Percentiles rank a stretch among this genome's conserved stretches.
Evolutionary conservation across 441 rosid species (phyloP).

Genomic region (Gossypium schwendimanii): DNA sequence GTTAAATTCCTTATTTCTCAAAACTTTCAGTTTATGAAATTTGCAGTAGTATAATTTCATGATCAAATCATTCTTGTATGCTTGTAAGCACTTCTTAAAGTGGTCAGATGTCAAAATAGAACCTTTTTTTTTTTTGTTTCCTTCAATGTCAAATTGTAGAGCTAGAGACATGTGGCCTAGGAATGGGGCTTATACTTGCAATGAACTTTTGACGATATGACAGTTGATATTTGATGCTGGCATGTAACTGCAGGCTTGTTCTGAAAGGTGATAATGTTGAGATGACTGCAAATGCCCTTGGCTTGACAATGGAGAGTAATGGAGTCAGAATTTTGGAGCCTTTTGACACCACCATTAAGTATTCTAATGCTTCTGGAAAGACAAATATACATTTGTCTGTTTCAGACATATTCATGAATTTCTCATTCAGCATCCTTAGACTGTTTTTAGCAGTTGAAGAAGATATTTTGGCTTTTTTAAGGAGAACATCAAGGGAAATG

Average conservation of each 20-base stretch:
- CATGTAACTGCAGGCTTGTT: slow-evolving; percentile 45
- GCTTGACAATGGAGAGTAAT: slow-evolving; percentile 93
- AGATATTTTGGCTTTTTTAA: slow-evolving; percentile 78
- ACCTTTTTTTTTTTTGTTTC: neutral
- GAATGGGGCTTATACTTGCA: neutral
- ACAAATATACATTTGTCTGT: slow-evolving; percentile 63
- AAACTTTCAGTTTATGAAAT: neutral
- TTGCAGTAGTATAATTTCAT: neutral
- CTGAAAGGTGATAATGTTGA: slow-evolving; percentile 68
- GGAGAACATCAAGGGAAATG: slow-evolving; percentile 82
- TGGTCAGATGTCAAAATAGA: neutral
- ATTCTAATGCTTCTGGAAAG: slow-evolving; percentile 89
- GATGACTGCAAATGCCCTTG: slow-evolving; percentile 74
- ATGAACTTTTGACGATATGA: slow-evolving; percentile 16
- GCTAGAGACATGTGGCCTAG: neutral
- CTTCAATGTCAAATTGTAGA: neutral
- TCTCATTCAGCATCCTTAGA: slow-evolving; percentile 87
- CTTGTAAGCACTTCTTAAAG: neutral
- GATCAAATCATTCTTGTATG: neutral
- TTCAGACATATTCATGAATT: slow-evolving; percentile 90
- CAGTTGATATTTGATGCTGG: slow-evolving; percentile 16
- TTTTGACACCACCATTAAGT: slow-evolving; percentile 68
- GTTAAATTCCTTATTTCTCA: neutral
- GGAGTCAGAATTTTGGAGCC: slow-evolving; percentile 95
- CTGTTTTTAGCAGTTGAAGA: slow-evolving; percentile 91